phyloP scores from a whole-genome alignment of 768 basidiomycete species.

The Russula earlei region DNA sequence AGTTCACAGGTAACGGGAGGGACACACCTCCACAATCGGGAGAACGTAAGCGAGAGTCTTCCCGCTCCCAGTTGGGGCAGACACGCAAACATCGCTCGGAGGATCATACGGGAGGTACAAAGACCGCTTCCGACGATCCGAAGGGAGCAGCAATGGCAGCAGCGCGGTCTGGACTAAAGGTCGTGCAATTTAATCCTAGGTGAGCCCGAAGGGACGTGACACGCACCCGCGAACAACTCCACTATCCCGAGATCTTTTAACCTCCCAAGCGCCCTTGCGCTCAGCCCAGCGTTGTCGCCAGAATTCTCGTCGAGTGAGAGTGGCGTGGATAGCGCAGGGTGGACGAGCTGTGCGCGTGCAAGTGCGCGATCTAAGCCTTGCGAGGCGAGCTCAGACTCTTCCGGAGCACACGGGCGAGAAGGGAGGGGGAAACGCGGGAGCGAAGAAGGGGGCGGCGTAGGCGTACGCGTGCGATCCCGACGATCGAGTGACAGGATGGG shows the following conservation, averaged over 20 bases:
- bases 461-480: slow-evolving; percentile 4
- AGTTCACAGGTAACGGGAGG: background rate
- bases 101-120: slow-evolving; percentile 60
- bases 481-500: too few species aligned
- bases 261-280: slow-evolving; percentile 49
- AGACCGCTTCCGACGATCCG: slow-evolving; percentile 30
- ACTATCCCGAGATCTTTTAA: slow-evolving; percentile 71
- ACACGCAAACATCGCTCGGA: slow-evolving; percentile 81
- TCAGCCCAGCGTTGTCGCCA: slow-evolving; percentile 43
- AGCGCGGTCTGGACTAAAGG: slow-evolving; percentile 83
- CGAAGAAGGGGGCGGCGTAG: slow-evolving; percentile 27
- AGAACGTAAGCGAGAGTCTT: slow-evolving; percentile 96
- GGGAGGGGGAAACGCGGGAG: slow-evolving; percentile 68
- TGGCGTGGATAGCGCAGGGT: slow-evolving; percentile 39
- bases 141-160: slow-evolving; percentile 67
- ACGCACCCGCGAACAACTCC: slow-evolving; percentile 81
- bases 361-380: slow-evolving; percentile 75
- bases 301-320: slow-evolving; percentile 35
- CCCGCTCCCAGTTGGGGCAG: slow-evolving; percentile 95
- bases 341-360: slow-evolving; percentile 57
- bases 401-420: slow-evolving; percentile 54
- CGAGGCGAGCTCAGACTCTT: slow-evolving; percentile 57
- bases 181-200: background rate
- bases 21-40: slow-evolving; percentile 76
- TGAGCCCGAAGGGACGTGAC: background rate